Conservation (phyloP, 1,284 basidiomycete species). For the Irpex sp. region DNA sequence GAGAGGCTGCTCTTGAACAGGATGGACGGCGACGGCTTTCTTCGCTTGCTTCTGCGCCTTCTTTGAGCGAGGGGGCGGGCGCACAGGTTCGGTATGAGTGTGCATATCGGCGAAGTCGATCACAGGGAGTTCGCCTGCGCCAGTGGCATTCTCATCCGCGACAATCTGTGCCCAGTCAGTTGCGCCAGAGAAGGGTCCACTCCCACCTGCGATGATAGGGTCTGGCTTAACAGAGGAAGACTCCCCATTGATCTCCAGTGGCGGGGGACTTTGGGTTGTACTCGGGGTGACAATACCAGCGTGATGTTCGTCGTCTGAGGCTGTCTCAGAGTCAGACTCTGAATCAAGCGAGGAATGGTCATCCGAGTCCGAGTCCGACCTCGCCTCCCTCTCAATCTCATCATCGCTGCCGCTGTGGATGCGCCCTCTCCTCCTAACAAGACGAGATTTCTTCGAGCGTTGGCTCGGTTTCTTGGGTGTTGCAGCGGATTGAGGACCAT, state of each 20-base stretch:
- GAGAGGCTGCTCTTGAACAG: conserved; percentile 2
- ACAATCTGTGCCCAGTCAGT: conserved; percentile 79
- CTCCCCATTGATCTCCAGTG: conserved; percentile 30
- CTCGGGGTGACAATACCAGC: conserved; percentile 54
- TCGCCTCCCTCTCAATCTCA: conserved; percentile 62
- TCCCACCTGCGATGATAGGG: conserved; percentile 25
- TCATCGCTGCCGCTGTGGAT: conserved; percentile 64
- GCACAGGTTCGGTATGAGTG: conserved; percentile 16
- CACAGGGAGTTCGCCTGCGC: conserved; percentile 59
- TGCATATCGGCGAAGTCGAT: conserved; percentile 72
- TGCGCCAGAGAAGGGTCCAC: conserved; percentile 48
- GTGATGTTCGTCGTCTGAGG: conserved; percentile 48
- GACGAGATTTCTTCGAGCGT: conserved; percentile 34
- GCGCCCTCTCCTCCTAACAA: conserved; percentile 46
- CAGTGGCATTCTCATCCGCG: conserved; percentile 58
- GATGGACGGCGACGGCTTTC: conserved; percentile 13
- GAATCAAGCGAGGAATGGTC: conserved; percentile 55
- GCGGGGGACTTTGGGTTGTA: conserved; percentile 54
- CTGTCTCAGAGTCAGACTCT: conserved; percentile 61
- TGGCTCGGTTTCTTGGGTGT: neutral
- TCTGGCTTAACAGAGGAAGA: conserved; percentile 21
- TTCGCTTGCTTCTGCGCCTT: conserved; percentile 23
- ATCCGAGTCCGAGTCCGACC: conserved; percentile 60
- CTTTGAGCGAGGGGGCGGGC: conserved; percentile 19
- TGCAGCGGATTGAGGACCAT: neutral